phyloP scores from a whole-genome alignment of 768 basidiomycete species.

The Rubroboletus pulcherrimus region DNA sequence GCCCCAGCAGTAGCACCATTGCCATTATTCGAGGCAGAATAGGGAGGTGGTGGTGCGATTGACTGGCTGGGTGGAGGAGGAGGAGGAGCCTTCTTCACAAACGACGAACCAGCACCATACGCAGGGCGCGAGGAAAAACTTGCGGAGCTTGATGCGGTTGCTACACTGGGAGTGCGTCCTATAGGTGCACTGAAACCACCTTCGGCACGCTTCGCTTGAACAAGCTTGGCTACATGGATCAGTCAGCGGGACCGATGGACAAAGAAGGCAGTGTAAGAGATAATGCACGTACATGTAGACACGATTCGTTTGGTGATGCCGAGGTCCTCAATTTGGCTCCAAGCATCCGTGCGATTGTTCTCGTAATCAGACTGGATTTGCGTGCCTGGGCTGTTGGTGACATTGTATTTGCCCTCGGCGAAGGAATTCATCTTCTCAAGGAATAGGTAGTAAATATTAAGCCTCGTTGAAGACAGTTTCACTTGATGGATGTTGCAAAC shows the following conservation, averaged over 20 bases:
- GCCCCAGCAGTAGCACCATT: conserved; percentile 35
- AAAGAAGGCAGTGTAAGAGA: neutral
- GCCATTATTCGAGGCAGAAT: conserved; percentile 20
- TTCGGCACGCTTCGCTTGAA: conserved; percentile 49
- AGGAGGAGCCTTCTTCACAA: conserved; percentile 42
- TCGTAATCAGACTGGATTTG: conserved; percentile 79
- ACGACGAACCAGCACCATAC: conserved; percentile 26
- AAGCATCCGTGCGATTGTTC: conserved; percentile 77
- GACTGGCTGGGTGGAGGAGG: conserved; percentile 28
- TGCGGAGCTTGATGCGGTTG: conserved; percentile 27
- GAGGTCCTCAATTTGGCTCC: conserved; percentile 72
- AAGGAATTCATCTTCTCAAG: conserved; percentile 92
- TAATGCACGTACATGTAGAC: conserved; percentile 67
- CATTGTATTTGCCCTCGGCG: conserved; percentile 73
- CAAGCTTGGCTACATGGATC: conserved; percentile 53
- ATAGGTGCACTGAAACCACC: conserved; percentile 33
- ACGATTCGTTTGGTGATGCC: conserved; percentile 79
- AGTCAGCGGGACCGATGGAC: conserved; percentile 7
- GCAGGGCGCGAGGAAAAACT: conserved; percentile 24
- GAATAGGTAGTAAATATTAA: conserved; percentile 92
- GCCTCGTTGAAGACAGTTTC: conserved; percentile 38
- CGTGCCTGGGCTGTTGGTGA: conserved; percentile 57
- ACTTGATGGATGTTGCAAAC: neutral
- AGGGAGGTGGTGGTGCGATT: conserved; percentile 44
- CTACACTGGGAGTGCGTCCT: conserved; percentile 27